Evolutionary conservation across 2,329 filamentous ascomycete genomes (phyloP).

Genomic region (Alternaria rosae): DNA sequence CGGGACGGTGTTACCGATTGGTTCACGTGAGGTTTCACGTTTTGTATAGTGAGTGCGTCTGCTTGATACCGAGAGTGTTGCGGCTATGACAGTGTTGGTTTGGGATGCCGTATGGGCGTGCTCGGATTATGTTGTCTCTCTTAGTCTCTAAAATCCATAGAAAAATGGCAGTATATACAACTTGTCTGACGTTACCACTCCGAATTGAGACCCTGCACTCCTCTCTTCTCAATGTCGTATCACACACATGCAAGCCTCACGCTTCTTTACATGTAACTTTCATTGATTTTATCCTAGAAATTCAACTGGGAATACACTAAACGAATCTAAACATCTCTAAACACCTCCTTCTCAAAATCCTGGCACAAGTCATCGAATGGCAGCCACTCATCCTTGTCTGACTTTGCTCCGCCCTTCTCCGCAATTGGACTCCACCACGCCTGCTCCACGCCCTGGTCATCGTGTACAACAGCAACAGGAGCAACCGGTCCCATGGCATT

Average conservation of each 20-base stretch:
- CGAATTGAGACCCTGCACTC: neutral
- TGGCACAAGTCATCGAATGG: neutral
- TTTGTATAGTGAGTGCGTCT: neutral
- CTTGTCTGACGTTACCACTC: neutral
- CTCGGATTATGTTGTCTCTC: neutral
- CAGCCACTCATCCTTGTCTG: neutral
- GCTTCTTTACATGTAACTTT: neutral
- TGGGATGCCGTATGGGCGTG: neutral
- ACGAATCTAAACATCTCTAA: neutral
- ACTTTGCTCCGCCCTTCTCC: conserved; percentile 2
- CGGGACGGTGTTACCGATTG: conserved; percentile 25
- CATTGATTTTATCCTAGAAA: neutral
- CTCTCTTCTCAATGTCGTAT: neutral
- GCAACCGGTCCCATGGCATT: neutral
- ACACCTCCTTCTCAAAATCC: neutral
- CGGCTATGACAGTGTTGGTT: neutral
- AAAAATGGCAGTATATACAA: neutral
- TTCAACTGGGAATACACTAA: neutral
- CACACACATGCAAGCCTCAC: neutral
- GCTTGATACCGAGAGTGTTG: neutral
- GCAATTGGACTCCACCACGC: conserved; percentile 7
- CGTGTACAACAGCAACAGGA: neutral
- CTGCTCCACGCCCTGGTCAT: neutral
- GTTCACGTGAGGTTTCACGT: conserved; percentile 4
- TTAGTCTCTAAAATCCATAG: neutral